Percentiles rank a stretch among this genome's conserved stretches.
phyloP scores from a whole-genome alignment of 2,329 filamentous ascomycete genomes.

The Fusarium sp. region DNA sequence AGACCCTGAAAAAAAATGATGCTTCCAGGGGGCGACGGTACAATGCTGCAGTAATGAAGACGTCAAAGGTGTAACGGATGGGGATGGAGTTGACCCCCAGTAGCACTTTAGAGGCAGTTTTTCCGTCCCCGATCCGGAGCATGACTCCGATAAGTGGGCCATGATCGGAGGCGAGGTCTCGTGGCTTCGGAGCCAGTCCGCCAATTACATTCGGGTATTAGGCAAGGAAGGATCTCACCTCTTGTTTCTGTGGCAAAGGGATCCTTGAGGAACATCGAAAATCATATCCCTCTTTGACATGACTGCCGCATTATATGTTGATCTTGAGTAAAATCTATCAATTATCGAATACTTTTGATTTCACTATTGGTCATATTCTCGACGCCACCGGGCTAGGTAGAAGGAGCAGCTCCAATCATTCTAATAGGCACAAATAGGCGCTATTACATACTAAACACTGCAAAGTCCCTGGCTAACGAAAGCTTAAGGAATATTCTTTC shows the following conservation, averaged over 20 bases:
- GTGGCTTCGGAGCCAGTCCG: constrained; percentile 21
- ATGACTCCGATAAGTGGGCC: background rate
- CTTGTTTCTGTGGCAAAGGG: background rate
- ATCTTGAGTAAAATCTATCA: background rate
- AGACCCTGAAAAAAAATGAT: constrained; percentile 27
- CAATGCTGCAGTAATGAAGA: constrained; percentile 17
- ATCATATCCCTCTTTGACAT: background rate
- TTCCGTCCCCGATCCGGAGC: constrained; percentile 6
- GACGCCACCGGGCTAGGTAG: background rate
- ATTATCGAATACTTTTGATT: background rate
- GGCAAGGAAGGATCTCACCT: background rate
- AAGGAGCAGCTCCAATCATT: background rate
- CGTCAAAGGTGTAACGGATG: constrained; percentile 15
- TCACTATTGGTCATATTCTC: background rate
- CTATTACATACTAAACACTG: background rate
- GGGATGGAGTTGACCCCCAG: constrained; percentile 6
- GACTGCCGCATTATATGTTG: background rate
- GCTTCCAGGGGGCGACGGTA: background rate
- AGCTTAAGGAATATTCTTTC: background rate
- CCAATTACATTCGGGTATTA: background rate
- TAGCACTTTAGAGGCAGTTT: background rate
- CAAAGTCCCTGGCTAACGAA: too few species aligned
- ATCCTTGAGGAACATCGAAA: background rate
- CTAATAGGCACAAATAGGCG: background rate
- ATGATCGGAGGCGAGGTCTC: background rate